Conservation (phyloP, 2,329 filamentous ascomycete genomes). For the Calonectria fujianensis region DNA sequence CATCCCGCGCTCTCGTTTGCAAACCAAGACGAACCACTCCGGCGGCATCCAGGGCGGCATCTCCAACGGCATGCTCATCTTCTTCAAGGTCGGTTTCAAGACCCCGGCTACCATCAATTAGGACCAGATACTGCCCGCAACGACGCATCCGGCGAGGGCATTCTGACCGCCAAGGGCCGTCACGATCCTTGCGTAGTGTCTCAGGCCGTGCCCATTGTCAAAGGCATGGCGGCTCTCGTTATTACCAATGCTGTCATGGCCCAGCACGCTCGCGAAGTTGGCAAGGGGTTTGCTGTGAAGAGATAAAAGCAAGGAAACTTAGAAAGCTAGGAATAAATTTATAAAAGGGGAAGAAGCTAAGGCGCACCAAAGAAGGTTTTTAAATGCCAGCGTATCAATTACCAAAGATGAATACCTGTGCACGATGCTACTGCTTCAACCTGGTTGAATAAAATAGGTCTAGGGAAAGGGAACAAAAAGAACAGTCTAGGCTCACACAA, state of each 20-base stretch:
- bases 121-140: conserved; percentile 90
- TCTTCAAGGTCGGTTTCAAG: conserved; percentile 97
- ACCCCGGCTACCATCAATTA: conserved; percentile 94
- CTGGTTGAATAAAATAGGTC: not conserved
- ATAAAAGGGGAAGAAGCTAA: not conserved
- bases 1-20: conserved; percentile 71
- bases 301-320: not conserved
- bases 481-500: not conserved
- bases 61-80: conserved; percentile 93
- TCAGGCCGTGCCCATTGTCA: conserved; percentile 89
- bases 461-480: not conserved
- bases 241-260: conserved; percentile 91
- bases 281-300: conserved; percentile 47
- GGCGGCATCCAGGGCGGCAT: conserved; percentile 97
- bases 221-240: conserved; percentile 92
- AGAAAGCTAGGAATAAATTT: not conserved
- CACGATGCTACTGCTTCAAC: conserved; percentile 5
- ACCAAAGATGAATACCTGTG: conserved; percentile 26
- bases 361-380: conserved; percentile 2
- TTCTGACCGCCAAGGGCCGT: conserved; percentile 92
- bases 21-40: conserved; percentile 95
- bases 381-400: conserved; percentile 26
- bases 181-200: conserved; percentile 97
- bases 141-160: conserved; percentile 80
- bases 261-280: conserved; percentile 79